Conservation (phyloP, 1,284 basidiomycete genomes). For the Tetrapyrgos nigripes region DNA sequence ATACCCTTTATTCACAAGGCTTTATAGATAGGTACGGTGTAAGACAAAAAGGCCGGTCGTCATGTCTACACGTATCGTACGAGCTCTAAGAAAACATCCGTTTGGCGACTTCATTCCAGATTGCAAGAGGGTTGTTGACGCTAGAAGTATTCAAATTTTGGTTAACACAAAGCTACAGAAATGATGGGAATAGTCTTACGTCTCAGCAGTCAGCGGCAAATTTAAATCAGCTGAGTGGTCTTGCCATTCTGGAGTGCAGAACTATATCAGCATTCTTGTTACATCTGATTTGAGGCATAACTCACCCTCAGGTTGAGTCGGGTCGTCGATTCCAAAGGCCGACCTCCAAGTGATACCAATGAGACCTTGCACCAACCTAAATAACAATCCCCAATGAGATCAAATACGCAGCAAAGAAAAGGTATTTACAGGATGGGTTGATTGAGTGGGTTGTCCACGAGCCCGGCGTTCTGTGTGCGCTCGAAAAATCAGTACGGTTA, state of each 20-base stretch:
- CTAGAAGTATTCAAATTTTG: not conserved
- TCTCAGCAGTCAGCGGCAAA: conserved; percentile 22
- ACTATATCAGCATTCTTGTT: not conserved
- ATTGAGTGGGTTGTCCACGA: conserved; percentile 42
- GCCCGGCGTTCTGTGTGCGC: conserved; percentile 45
- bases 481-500: not conserved
- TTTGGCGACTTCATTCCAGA: conserved; percentile 9
- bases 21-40: no score
- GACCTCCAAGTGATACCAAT: conserved; percentile 28
- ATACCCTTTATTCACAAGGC: no score
- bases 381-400: conserved; percentile 3
- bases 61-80: no score
- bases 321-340: conserved; percentile 22
- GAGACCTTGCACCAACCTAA: conserved; percentile 26
- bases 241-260: conserved; percentile 33
- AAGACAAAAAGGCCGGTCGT: no score
- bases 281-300: not conserved
- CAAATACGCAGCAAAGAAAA: not conserved
- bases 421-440: conserved; percentile 21
- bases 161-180: not conserved
- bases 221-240: conserved; percentile 29
- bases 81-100: conserved; percentile 1
- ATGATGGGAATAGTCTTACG: not conserved
- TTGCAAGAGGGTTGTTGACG: conserved; percentile 12
- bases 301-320: conserved; percentile 24